Percentiles rank a stretch among this genome's conserved stretches.
phyloP scores from a whole-genome alignment of 768 basidiomycete genomes.

The Kwoniella botswanensis region DNA sequence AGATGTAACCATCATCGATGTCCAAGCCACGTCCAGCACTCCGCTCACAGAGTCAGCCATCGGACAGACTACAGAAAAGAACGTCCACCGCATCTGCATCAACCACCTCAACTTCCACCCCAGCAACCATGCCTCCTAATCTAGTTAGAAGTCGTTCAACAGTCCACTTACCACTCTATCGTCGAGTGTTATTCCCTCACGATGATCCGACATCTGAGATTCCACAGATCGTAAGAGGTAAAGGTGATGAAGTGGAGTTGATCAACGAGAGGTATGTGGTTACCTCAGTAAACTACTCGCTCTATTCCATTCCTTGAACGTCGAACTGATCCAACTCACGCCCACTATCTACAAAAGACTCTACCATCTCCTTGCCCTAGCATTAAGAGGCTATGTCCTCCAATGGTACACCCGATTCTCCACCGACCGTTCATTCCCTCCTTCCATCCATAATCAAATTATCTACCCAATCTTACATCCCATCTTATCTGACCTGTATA shows the following conservation, averaged over 20 bases:
- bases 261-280: constrained; percentile 47
- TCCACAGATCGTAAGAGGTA: constrained; percentile 24
- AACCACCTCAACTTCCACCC: background rate
- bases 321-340: too few species aligned
- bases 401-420: constrained; percentile 51
- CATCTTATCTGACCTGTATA: constrained; percentile 27
- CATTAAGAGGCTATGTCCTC: constrained; percentile 42
- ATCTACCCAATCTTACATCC: constrained; percentile 40
- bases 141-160: constrained; percentile 26
- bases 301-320: too few species aligned
- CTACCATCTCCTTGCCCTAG: constrained; percentile 39
- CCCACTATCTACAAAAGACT: too few species aligned
- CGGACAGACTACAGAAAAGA: background rate
- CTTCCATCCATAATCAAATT: constrained; percentile 28
- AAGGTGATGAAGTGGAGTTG: constrained; percentile 19
- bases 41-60: background rate
- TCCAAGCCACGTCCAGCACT: background rate
- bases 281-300: too few species aligned
- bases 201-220: constrained; percentile 26
- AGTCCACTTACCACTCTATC: constrained; percentile 44
- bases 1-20: background rate
- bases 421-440: constrained; percentile 42
- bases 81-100: background rate
- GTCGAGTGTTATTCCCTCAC: constrained; percentile 43
- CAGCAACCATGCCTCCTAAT: background rate